These are phyloP conservation scores for Fabrea salina DNA, from an alignment of 169 alveolate genomes.

Conservation along the genomic window DNA sequence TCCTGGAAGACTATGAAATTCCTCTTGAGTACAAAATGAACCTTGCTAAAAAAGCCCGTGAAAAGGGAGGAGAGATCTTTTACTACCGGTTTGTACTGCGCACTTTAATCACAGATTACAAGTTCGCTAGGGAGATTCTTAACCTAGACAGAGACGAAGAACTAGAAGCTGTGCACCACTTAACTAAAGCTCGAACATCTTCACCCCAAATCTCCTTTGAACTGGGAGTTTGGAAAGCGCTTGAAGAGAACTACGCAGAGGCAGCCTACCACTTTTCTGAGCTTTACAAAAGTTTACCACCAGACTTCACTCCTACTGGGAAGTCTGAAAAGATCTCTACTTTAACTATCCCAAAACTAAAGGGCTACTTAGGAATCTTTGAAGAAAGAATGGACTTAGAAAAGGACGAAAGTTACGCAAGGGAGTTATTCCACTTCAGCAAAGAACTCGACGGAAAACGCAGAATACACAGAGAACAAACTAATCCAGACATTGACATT, in stretches of 20 bases:
- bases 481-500: neutral
- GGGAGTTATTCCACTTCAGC: conserved; percentile 24
- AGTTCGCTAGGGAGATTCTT: conserved; percentile 21
- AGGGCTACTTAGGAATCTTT: conserved; percentile 6
- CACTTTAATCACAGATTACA: neutral
- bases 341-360: neutral
- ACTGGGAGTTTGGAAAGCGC: conserved; percentile 18
- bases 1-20: neutral
- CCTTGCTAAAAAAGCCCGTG: conserved; percentile 5
- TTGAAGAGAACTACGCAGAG: neutral
- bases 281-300: neutral
- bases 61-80: neutral
- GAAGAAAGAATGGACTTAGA: conserved; percentile 7
- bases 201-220: conserved; percentile 13
- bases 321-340: neutral
- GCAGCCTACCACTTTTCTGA: conserved; percentile 26
- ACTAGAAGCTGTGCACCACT: conserved; percentile 29
- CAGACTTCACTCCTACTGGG: neutral
- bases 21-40: conserved; percentile 13
- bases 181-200: neutral
- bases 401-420: conserved; percentile 24
- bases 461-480: conserved; percentile 12
- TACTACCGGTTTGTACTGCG: conserved; percentile 23
- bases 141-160: conserved; percentile 27
- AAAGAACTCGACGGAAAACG: conserved; percentile 22